Evolutionary conservation across 2,329 filamentous ascomycete genomes (phyloP).

Genomic region (Penicillium sp.): DNA sequence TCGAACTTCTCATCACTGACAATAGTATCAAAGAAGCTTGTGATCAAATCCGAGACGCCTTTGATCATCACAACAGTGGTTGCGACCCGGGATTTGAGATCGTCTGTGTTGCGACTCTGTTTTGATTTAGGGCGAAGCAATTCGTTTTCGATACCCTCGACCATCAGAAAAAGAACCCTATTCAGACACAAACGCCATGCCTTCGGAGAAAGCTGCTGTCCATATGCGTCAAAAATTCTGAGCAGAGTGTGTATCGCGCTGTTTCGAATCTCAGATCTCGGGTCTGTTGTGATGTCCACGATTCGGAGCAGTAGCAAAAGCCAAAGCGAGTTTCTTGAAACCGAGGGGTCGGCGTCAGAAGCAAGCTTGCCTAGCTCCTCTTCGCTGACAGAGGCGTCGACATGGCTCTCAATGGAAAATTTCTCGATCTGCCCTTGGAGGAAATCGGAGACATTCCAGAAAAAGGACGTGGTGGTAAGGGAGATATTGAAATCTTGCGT

Average conservation of each 20-base stretch:
- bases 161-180: constrained; percentile 76
- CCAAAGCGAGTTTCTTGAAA: constrained; percentile 53
- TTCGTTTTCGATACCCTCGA: constrained; percentile 69
- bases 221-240: constrained; percentile 89
- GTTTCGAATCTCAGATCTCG: constrained; percentile 48
- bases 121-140: constrained; percentile 22
- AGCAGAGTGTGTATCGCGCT: constrained; percentile 87
- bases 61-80: constrained; percentile 75
- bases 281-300: constrained; percentile 46
- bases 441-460: constrained; percentile 94
- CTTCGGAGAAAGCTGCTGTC: constrained; percentile 74
- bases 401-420: constrained; percentile 41
- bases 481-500: constrained; percentile 93
- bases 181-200: constrained; percentile 85
- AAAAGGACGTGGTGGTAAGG: constrained; percentile 90
- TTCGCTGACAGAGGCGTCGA: constrained; percentile 56
- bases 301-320: constrained; percentile 44
- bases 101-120: constrained; percentile 28
- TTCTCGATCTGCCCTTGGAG: constrained; percentile 59
- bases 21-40: constrained; percentile 76
- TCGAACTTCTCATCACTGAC: constrained; percentile 69
- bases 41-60: constrained; percentile 73
- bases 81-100: constrained; percentile 67
- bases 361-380: constrained; percentile 63
- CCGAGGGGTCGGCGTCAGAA: constrained; percentile 60